Evolutionary conservation across 2,329 filamentous ascomycete genomes (phyloP), one percentile per base, ranked within the genome.

Genomic region (Decorospora gaudefroyi): DNA sequence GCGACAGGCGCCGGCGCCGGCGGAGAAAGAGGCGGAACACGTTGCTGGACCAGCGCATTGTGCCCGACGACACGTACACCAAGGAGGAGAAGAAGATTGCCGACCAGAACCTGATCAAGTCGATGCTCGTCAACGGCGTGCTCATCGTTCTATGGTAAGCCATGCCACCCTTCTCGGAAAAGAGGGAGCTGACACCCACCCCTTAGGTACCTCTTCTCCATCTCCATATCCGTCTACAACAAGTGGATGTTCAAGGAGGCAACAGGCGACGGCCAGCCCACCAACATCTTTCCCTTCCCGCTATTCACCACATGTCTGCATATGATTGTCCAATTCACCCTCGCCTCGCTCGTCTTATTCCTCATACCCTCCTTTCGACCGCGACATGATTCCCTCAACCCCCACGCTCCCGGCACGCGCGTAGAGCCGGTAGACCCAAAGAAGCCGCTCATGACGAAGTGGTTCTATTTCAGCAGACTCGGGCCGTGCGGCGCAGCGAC

Each of bases 211-310:
- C 74, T 90, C 26, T 97, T 97, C 72, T 96, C 91, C 12, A 81
- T 97, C 55, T 90, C 88, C 35, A 96, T 70, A 29, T 70, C 67
- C 29, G 65, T 70, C 86, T 99, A 97, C 78, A 99, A 99, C 80
- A 97, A 96, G 76, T 97, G 93, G 93, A 97, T 99, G 92, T 97
- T 99, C 74, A 81, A 86, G 50, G 81, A 86, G 36, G 67, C 69
- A 13, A 63, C 61, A 39, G 66, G 55, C 35, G 68, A 68, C 48
- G 66, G 68, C 40, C 53, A 68, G 42, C 46, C 64, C 6, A 47
- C 64, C 42, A 66, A 69, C 57, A 86, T 96, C 72, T 99, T 99
- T 69, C 85, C 88, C 37, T 97, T 93, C 64, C 93, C 93, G 26
- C 80, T 99, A 35, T 97, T 97, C 72, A 96, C 91, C 8, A 99